Base-by-base conservation (phyloP, 306 rosid genomes). In the Ochetophila trinervis region DNA sequence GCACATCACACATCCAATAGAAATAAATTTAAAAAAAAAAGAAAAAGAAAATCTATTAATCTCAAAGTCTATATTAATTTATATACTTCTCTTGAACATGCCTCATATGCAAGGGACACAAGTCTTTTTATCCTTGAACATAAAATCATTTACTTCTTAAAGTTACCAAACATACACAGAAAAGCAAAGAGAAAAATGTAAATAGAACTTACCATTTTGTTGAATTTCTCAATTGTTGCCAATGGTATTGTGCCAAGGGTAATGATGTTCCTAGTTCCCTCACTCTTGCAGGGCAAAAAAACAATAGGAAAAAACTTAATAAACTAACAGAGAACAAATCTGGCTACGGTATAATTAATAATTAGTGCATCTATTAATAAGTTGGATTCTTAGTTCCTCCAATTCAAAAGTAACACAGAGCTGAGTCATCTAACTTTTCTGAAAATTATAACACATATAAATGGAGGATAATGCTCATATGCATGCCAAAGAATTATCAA, bases 161-260 rank as follows among this genome's bases (percentile, higher is more conserved):
- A 22, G 17, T 52, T 8, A 52, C 27, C 66, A 62, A 73, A 47
- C 36, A 57, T 48, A 50, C 1, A 49, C 8, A 4, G 2, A 6
- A 56, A 47, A 65, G 14, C 57, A 49, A 72, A 44, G 48, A 40
- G 44, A 18, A 32, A 34, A 53, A 18, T 21, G 53, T 42, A 57
- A 63, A 24, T 17, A 11, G 63, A 78, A 78, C 94, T 86, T 83
- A 93, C 99, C 62, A 67, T 73, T 81, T 90, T 88, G 85, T 52
- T 86, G 79, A 87, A 86, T 86, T 86, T 90, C 84, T 93, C 99
- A 34, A 93, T 87, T 53, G 97, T 86, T 78, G 89, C 80, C 75
- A 90, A 75, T 13, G 99, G 88, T 68, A 93, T 90, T 23, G 97
- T 87, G 74, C 99, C 99, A 65, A 90, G 89, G 47, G 87, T 68